Conservation (phyloP, 2,329 filamentous ascomycete genomes). For the Endothia cerciana region DNA sequence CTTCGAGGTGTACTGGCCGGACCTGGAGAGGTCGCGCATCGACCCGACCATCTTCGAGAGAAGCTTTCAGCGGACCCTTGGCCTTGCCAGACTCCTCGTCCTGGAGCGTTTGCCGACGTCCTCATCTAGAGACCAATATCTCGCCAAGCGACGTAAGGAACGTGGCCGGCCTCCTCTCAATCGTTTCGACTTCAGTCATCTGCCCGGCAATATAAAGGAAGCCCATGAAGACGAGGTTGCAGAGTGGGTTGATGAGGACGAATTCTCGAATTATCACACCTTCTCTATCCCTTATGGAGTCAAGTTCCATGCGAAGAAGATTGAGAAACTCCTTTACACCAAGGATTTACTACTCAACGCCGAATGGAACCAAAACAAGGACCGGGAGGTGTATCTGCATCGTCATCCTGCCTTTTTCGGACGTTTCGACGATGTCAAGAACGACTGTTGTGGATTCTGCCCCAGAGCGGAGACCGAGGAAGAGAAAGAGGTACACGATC, state of each 20-base stretch:
- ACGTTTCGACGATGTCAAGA: constrained; percentile 71
- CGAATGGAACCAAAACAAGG: constrained; percentile 80
- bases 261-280: constrained; percentile 79
- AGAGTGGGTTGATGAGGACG: constrained; percentile 79
- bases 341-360: constrained; percentile 82
- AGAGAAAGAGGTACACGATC: constrained; percentile 71
- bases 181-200: constrained; percentile 43
- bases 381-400: constrained; percentile 77
- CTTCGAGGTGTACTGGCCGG: constrained; percentile 82
- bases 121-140: constrained; percentile 69
- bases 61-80: constrained; percentile 74
- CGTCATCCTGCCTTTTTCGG: constrained; percentile 88
- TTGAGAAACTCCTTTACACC: constrained; percentile 81
- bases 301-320: constrained; percentile 67
- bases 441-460: constrained; percentile 82
- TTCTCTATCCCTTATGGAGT: constrained; percentile 72
- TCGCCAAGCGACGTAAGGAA: constrained; percentile 70
- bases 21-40: constrained; percentile 72
- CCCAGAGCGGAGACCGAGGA: constrained; percentile 70
- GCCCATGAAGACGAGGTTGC: constrained; percentile 78
- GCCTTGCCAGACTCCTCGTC: constrained; percentile 78
- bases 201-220: constrained; percentile 76
- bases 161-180: constrained; percentile 67
- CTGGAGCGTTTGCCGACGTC: constrained; percentile 76
- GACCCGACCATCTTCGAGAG: constrained; percentile 89